Evolutionary conservation across 1,139 yeast genomes (phyloP).

Genomic region (Taiozyma sp.): DNA sequence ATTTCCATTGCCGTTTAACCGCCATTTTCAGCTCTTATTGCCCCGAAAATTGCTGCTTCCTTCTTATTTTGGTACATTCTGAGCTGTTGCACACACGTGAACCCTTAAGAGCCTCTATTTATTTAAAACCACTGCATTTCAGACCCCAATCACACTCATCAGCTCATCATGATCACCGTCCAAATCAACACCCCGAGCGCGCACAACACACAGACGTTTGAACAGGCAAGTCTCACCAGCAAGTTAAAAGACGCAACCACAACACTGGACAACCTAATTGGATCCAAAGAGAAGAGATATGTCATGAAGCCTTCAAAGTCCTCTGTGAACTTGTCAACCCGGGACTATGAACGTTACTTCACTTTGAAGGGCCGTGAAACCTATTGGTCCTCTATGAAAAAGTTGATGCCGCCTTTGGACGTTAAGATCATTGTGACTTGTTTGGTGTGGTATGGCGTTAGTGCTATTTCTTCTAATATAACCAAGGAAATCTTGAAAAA

Average conservation of each 20-base stretch:
- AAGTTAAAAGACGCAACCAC: constrained; percentile 6
- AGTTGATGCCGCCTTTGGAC: constrained; percentile 23
- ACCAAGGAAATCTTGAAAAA: constrained; percentile 68
- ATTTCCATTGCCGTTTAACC: too few relatives aligned
- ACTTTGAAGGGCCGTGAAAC: constrained; percentile 17
- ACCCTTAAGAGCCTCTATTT: not conserved
- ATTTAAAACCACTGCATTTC: not conserved
- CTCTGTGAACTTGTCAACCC: constrained; percentile 14
- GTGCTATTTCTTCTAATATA: constrained; percentile 77
- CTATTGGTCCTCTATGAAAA: constrained; percentile 6
- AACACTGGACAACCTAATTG: not conserved
- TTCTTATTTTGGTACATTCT: not conserved
- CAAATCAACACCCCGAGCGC: constrained; percentile 19
- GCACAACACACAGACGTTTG: constrained; percentile 9
- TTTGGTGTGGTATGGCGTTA: constrained; percentile 72
- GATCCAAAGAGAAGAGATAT: constrained; percentile 4
- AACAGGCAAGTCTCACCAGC: constrained; percentile 9
- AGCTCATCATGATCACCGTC: constrained; percentile 19
- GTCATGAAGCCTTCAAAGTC: constrained; percentile 24
- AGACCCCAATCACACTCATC: not conserved
- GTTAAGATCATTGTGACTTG: constrained; percentile 45
- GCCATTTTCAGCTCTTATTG: not conserved
- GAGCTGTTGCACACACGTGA: not conserved
- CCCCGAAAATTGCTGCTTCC: not conserved
- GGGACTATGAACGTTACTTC: constrained; percentile 21